A percentile compares a stretch with the other conserved stretches of the same genome.
Evolutionary conservation across 441 rosid species (phyloP).

Genomic region (Mallotus japonicus): DNA sequence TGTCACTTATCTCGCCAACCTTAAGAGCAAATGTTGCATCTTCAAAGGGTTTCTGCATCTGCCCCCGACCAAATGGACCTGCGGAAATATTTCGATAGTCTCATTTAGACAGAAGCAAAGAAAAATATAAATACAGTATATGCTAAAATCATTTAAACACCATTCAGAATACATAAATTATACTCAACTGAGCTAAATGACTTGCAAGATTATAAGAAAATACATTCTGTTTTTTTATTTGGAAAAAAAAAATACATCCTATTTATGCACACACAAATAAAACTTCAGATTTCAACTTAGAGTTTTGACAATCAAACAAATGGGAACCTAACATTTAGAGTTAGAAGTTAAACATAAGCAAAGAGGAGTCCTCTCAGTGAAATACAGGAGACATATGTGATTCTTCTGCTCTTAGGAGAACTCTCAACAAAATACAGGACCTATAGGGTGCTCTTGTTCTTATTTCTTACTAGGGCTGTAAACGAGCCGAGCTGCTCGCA

Average conservation of each 20-base stretch:
- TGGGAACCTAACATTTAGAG: not conserved
- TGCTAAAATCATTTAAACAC: too few relatives aligned
- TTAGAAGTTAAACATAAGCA: not conserved
- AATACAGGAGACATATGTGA: too few relatives aligned
- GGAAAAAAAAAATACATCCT: not conserved
- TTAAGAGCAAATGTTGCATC: slow-evolving; percentile 70
- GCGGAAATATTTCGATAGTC: slow-evolving; percentile 17
- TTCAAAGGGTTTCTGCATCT: slow-evolving; percentile 98
- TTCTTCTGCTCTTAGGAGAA: too few relatives aligned
- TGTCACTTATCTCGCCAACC: slow-evolving; percentile 88
- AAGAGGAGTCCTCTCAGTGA: too few relatives aligned
- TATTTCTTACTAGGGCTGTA: too few relatives aligned
- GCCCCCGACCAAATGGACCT: slow-evolving; percentile 88
- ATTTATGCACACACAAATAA: not conserved
- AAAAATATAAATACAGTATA: too few relatives aligned
- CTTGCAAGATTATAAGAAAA: not conserved
- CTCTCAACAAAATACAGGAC: too few relatives aligned
- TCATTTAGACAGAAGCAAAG: not conserved
- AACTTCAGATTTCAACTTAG: too few relatives aligned
- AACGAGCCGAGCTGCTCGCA: too few relatives aligned
- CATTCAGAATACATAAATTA: not conserved
- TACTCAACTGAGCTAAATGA: not conserved
- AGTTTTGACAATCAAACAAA: too few relatives aligned
- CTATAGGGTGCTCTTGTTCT: too few relatives aligned
- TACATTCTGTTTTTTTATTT: too few relatives aligned